Evolutionary conservation across 2,329 filamentous ascomycete genomes (phyloP).

Genomic region (Orbilia brochopaga): DNA sequence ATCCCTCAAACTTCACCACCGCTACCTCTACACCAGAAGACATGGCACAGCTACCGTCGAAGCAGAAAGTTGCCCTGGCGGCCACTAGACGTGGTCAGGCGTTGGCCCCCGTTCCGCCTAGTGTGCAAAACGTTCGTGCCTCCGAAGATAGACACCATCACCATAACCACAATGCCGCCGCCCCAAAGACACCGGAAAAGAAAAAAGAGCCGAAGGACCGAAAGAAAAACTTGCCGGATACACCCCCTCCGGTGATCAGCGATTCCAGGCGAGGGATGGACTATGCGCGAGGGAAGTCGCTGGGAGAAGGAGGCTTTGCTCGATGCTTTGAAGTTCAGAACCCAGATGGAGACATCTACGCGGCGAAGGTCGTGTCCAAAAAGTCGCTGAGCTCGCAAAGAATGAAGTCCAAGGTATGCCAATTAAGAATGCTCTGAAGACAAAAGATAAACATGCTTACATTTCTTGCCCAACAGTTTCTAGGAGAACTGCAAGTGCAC

Average conservation of each 20-base stretch:
- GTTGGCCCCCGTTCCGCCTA: constrained; percentile 44
- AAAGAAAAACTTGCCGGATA: constrained; percentile 54
- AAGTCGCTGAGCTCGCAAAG: constrained; percentile 53
- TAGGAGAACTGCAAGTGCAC: constrained; percentile 91
- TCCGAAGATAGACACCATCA: constrained; percentile 39
- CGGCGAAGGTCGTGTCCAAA: constrained; percentile 56
- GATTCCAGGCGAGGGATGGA: constrained; percentile 53
- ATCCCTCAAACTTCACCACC: constrained; percentile 8
- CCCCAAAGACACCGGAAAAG: constrained; percentile 52
- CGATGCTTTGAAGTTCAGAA: constrained; percentile 55
- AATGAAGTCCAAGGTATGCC: constrained; percentile 54
- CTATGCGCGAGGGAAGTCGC: constrained; percentile 53
- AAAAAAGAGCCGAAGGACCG: constrained; percentile 53
- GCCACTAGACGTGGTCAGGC: constrained; percentile 51
- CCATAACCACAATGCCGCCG: constrained; percentile 7
- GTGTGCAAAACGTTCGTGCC: constrained; percentile 45
- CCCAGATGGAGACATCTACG: constrained; percentile 54
- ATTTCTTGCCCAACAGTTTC: constrained; percentile 63
- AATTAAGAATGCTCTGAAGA: background rate
- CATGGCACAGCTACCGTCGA: constrained; percentile 47
- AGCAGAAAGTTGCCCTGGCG: constrained; percentile 45
- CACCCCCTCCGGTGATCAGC: constrained; percentile 53
- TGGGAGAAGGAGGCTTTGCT: constrained; percentile 55
- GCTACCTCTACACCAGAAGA: constrained; percentile 16
- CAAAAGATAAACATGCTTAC: constrained; percentile 3